phyloP scores from a whole-genome alignment of 2,329 filamentous ascomycete species.

The Fusarium staphyleae region DNA sequence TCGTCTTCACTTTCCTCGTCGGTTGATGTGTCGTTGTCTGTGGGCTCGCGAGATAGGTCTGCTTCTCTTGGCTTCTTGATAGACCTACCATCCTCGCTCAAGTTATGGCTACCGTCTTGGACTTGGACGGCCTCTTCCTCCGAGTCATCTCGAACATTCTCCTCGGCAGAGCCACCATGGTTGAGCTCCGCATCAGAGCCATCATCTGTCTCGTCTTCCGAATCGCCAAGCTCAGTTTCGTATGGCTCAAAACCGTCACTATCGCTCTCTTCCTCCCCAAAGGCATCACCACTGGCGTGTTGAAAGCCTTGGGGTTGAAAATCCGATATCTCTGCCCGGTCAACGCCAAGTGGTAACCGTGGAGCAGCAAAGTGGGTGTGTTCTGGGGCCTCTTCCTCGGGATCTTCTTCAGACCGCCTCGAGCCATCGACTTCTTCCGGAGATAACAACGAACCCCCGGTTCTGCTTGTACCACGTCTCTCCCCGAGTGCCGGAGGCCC shows the following conservation, averaged over 20 bases:
- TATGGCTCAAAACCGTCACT: background rate
- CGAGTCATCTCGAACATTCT: background rate
- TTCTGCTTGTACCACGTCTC: slow-evolving; percentile 2
- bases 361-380: background rate
- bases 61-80: background rate
- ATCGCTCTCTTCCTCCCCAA: background rate
- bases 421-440: background rate
- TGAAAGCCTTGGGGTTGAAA: background rate
- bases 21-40: background rate
- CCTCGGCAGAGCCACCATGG: background rate
- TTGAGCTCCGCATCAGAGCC: background rate
- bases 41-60: background rate
- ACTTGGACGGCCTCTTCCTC: background rate
- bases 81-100: background rate
- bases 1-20: background rate
- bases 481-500: background rate
- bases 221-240: background rate
- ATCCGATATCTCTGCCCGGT: background rate
- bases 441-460: background rate
- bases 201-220: background rate
- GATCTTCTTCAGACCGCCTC: background rate
- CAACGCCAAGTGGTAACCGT: background rate
- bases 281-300: background rate
- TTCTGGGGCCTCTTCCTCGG: background rate
- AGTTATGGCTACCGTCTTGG: background rate